Evolutionary conservation across 495 filamentous ascomycete species (phyloP).

Genomic region (Aspergillus coremiiformis): DNA sequence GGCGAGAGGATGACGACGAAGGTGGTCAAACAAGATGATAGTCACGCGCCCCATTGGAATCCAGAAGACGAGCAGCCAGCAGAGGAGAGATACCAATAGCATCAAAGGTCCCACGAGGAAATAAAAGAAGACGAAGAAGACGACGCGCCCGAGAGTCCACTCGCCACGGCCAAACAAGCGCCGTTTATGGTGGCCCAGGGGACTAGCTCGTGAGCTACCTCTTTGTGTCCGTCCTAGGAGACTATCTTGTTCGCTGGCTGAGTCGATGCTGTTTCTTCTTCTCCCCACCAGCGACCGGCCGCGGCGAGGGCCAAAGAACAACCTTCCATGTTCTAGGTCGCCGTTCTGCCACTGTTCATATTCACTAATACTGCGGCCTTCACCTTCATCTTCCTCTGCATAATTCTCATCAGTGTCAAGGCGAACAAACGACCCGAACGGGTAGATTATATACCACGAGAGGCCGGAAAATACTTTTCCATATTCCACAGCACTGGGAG

Average conservation of each 20-base stretch:
- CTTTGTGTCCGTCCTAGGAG: slow-evolving; percentile 65
- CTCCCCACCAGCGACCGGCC: slow-evolving; percentile 78
- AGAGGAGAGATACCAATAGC: slow-evolving; percentile 75
- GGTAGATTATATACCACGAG: slow-evolving; percentile 83
- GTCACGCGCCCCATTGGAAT: slow-evolving; percentile 98
- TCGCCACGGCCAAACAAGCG: slow-evolving; percentile 90
- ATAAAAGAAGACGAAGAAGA: slow-evolving; percentile 98
- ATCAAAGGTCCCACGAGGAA: slow-evolving; percentile 85
- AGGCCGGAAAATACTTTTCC: slow-evolving; percentile 79
- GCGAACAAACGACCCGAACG: slow-evolving; percentile 92
- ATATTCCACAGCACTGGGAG: slow-evolving; percentile 75
- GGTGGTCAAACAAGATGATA: slow-evolving; percentile 80
- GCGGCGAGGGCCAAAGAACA: slow-evolving; percentile 88
- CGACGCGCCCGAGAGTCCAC: slow-evolving; percentile 88
- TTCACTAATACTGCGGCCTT: slow-evolving; percentile 97
- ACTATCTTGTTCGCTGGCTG: slow-evolving; percentile 79
- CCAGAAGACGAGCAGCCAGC: slow-evolving; percentile 95
- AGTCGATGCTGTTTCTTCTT: slow-evolving; percentile 82
- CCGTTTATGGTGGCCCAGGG: slow-evolving; percentile 63
- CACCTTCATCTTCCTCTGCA: slow-evolving; percentile 92
- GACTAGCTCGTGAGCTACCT: slow-evolving; percentile 40
- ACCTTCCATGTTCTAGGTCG: slow-evolving; percentile 86
- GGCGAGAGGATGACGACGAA: slow-evolving; percentile 86
- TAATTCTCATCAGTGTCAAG: slow-evolving; percentile 91
- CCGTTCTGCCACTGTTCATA: slow-evolving; percentile 99